Evolutionary conservation across 495 filamentous ascomycete species (phyloP).

Genomic region (Immersiella caudata): DNA sequence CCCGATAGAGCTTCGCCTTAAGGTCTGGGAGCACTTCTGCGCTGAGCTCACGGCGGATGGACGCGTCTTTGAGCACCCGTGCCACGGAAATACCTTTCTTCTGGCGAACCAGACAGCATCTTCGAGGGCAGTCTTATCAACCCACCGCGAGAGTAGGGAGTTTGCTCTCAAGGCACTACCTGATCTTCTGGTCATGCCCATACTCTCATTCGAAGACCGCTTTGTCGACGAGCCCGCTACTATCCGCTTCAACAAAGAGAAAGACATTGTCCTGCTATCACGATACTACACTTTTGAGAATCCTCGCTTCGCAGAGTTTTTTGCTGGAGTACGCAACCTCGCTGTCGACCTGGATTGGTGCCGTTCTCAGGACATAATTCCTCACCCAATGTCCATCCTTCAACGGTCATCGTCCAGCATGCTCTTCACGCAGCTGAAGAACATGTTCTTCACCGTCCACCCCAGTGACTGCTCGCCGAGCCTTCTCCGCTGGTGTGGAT

Average conservation of each 20-base stretch:
- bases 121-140: slow-evolving; percentile 36
- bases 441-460: slow-evolving; percentile 21
- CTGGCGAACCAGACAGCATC: slow-evolving; percentile 33
- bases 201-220: too few relatives aligned
- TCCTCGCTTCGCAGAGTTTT: neutral
- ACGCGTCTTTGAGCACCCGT: slow-evolving; percentile 29
- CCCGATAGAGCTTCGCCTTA: slow-evolving; percentile 44
- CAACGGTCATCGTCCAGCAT: neutral
- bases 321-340: neutral
- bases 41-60: slow-evolving; percentile 36
- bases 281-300: neutral
- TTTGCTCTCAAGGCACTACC: slow-evolving; percentile 40
- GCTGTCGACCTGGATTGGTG: neutral
- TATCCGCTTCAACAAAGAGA: slow-evolving; percentile 38
- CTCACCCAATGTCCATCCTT: neutral
- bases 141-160: slow-evolving; percentile 39
- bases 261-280: slow-evolving; percentile 31
- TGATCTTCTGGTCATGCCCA: slow-evolving; percentile 31
- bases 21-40: slow-evolving; percentile 47
- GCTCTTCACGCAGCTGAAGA: slow-evolving; percentile 23
- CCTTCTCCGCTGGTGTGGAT: slow-evolving; percentile 35
- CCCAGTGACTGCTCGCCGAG: neutral
- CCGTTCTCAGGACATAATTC: neutral
- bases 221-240: too few relatives aligned
- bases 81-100: neutral